Evolutionary conservation across 1,284 basidiomycete genomes (phyloP).

Genomic region (Trichosporon sp.): DNA sequence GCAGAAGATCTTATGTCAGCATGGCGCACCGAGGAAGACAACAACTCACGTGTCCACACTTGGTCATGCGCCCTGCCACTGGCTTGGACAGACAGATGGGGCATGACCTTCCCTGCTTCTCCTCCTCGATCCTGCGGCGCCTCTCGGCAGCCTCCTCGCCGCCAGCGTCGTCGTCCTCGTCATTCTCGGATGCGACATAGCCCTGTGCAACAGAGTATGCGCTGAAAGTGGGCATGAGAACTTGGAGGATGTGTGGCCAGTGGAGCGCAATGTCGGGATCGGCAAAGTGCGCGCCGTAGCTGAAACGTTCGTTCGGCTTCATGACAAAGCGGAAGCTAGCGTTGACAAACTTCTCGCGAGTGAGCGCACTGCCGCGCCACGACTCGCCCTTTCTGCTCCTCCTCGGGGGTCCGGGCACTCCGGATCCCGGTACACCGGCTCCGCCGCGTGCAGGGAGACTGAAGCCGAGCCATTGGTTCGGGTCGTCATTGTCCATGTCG

Average conservation of each 20-base stretch:
- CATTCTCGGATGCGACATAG: slow-evolving; percentile 34
- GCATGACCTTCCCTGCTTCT: slow-evolving; percentile 58
- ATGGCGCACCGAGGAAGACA: background rate
- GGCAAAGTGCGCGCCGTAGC: slow-evolving; percentile 86
- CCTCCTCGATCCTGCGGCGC: slow-evolving; percentile 39
- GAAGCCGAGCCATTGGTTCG: slow-evolving; percentile 61
- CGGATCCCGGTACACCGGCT: slow-evolving; percentile 42
- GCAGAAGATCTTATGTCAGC: slow-evolving; percentile 21
- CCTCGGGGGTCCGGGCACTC: slow-evolving; percentile 51
- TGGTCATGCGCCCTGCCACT: slow-evolving; percentile 89
- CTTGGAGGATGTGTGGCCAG: slow-evolving; percentile 93
- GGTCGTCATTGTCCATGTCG: slow-evolving; percentile 25
- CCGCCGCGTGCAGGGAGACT: slow-evolving; percentile 65
- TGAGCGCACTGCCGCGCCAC: slow-evolving; percentile 56
- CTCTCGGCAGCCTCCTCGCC: slow-evolving; percentile 32
- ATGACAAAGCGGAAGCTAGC: slow-evolving; percentile 90
- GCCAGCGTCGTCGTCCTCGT: slow-evolving; percentile 27
- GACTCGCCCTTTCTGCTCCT: slow-evolving; percentile 64
- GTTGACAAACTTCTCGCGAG: slow-evolving; percentile 86
- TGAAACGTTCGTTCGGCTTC: slow-evolving; percentile 71
- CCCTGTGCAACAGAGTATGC: slow-evolving; percentile 48
- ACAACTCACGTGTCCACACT: slow-evolving; percentile 84
- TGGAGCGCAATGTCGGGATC: slow-evolving; percentile 92
- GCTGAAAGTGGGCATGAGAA: slow-evolving; percentile 73
- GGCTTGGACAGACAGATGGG: slow-evolving; percentile 87